These are phyloP conservation scores for Pythium plurisporium DNA, from an alignment of 352 stramenopile genomes.

Conservation along the genomic window DNA sequence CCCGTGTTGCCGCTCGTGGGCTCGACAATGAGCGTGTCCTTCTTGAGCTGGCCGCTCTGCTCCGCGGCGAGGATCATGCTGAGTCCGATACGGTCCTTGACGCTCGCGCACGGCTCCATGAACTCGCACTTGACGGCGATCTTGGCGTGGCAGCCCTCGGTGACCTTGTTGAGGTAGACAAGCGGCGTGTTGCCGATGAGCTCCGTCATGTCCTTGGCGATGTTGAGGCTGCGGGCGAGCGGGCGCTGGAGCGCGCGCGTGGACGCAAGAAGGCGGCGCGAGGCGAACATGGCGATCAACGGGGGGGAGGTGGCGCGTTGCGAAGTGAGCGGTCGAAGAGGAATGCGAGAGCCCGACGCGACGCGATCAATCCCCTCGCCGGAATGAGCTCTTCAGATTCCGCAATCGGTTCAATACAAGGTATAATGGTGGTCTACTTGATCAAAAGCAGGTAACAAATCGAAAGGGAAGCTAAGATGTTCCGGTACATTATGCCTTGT, in stretches of 20 bases:
- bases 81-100: constrained; percentile 85
- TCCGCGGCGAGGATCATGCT: constrained; percentile 85
- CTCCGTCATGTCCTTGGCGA: constrained; percentile 92
- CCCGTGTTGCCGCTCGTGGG: constrained; percentile 94
- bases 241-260: constrained; percentile 30
- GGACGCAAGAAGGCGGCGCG: constrained; percentile 26
- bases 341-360: neutral
- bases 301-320: constrained; percentile 2
- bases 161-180: constrained; percentile 89
- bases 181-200: constrained; percentile 95
- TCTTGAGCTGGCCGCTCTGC: constrained; percentile 55
- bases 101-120: constrained; percentile 84
- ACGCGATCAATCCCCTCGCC: neutral
- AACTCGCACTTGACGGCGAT: constrained; percentile 90
- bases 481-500: too few species aligned
- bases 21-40: constrained; percentile 90
- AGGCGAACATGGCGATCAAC: constrained; percentile 26
- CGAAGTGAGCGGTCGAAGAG: constrained; percentile 19
- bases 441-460: too few species aligned
- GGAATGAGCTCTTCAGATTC: constrained; percentile 5
- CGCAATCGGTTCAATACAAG: constrained; percentile 3
- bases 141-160: constrained; percentile 72
- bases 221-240: constrained; percentile 59
- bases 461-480: too few species aligned
- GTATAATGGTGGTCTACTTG: neutral